Conservation (phyloP, 148 eudicot genomes). For the Rhododendron simsii region DNA sequence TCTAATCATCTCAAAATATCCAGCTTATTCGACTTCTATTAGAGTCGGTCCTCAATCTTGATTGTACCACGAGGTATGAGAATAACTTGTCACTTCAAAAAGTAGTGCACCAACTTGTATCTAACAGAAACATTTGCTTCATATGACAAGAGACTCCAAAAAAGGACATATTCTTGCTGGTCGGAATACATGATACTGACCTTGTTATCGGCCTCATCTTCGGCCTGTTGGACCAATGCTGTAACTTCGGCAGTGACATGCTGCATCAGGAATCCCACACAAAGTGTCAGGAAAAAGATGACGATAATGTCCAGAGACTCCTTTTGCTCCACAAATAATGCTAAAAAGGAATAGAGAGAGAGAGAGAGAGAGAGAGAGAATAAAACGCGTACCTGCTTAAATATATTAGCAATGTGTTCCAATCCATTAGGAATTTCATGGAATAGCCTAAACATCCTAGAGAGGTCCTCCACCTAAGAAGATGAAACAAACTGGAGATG, state of each 20-base stretch:
- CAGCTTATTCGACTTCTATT: not conserved
- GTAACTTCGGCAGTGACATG: constrained; percentile 53
- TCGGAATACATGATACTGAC: constrained; percentile 20
- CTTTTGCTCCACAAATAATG: not conserved
- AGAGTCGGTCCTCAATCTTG: not conserved
- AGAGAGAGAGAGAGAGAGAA: no score
- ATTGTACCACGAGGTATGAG: not conserved
- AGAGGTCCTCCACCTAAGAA: constrained; percentile 33
- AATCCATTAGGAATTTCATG: constrained; percentile 31
- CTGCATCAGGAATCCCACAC: constrained; percentile 29
- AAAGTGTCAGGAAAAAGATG: not conserved
- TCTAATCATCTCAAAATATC: not conserved
- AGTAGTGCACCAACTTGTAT: not conserved
- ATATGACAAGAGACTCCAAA: not conserved
- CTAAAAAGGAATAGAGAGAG: not conserved
- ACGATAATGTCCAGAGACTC: not conserved
- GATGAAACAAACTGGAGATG: not conserved
- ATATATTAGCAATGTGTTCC: constrained; percentile 35
- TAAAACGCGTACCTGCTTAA: not conserved
- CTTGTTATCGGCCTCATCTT: constrained; percentile 60
- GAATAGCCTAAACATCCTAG: constrained; percentile 49
- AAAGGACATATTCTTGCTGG: not conserved
- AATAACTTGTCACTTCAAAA: not conserved
- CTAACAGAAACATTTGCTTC: not conserved
- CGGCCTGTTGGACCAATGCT: constrained; percentile 57